phyloP scores from a whole-genome alignment of 768 basidiomycete genomes.

The Amanita fuliginea region DNA sequence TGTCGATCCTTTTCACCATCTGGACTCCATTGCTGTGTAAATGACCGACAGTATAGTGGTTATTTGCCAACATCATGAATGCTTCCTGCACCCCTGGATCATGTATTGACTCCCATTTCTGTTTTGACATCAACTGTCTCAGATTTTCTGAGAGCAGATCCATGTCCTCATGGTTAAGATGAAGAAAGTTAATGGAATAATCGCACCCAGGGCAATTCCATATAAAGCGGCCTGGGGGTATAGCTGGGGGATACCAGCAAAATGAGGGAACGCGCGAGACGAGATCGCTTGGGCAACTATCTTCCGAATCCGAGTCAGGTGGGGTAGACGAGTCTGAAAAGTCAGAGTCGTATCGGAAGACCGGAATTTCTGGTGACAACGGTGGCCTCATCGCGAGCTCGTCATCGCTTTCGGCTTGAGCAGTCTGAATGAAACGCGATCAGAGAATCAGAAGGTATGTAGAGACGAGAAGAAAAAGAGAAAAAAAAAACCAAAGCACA shows the following conservation, averaged over 20 bases:
- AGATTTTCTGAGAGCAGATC: slow-evolving; percentile 13
- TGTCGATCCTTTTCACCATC: not conserved
- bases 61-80: slow-evolving; percentile 15
- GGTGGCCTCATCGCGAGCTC: not conserved
- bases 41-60: slow-evolving; percentile 17
- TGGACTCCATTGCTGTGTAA: not conserved
- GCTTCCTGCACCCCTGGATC: slow-evolving; percentile 18
- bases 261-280: slow-evolving; percentile 23
- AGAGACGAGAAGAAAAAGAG: no score
- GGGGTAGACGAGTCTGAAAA: slow-evolving; percentile 43
- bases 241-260: slow-evolving; percentile 22
- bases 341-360: slow-evolving; percentile 39
- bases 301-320: slow-evolving; percentile 26
- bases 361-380: not conserved
- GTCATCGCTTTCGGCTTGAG: not conserved
- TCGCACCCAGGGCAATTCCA: slow-evolving; percentile 47
- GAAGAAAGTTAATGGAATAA: slow-evolving; percentile 34
- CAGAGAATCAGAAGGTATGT: no score
- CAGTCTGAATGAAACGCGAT: not conserved
- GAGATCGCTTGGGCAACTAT: slow-evolving; percentile 16
- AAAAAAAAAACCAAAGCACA: not conserved
- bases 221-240: slow-evolving; percentile 30
- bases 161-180: slow-evolving; percentile 23
- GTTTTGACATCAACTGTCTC: slow-evolving; percentile 16
- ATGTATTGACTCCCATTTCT: slow-evolving; percentile 23